These are phyloP conservation scores for Cladophialophora yegresii DNA, from an alignment of 2,329 filamentous ascomycete genomes.

Conservation along the genomic window DNA sequence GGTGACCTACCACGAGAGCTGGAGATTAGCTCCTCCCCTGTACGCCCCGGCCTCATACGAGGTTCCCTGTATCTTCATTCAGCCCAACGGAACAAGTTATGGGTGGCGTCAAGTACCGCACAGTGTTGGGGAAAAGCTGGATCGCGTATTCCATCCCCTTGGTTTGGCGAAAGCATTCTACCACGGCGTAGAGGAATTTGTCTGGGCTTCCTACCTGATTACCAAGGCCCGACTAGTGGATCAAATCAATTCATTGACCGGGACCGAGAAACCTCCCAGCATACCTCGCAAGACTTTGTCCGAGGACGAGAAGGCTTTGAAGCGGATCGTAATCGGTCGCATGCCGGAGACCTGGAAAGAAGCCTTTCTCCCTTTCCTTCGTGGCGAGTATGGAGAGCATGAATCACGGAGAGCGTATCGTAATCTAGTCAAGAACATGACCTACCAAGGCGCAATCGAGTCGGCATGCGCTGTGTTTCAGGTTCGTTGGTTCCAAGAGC, in stretches of 20 bases:
- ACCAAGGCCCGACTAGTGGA: constrained; percentile 24
- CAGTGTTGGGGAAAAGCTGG: constrained; percentile 29
- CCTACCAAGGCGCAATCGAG: constrained; percentile 30
- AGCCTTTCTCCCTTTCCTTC: constrained; percentile 24
- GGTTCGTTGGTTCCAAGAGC: constrained; percentile 21
- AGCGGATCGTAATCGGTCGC: constrained; percentile 9
- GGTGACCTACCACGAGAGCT: constrained; percentile 7
- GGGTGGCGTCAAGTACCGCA: constrained; percentile 32
- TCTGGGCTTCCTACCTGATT: constrained; percentile 22
- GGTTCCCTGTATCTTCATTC: constrained; percentile 31
- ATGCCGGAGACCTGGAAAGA: constrained; percentile 19
- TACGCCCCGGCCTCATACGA: constrained; percentile 30
- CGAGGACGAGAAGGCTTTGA: constrained; percentile 20
- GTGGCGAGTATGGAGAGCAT: constrained; percentile 29
- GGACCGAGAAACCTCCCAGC: not conserved
- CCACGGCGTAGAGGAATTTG: constrained; percentile 29
- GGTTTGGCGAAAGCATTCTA: constrained; percentile 30
- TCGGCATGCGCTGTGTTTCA: constrained; percentile 26
- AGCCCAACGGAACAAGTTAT: constrained; percentile 13
- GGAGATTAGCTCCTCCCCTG: constrained; percentile 29
- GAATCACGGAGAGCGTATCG: constrained; percentile 21
- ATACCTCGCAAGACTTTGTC: constrained; percentile 1
- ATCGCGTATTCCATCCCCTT: constrained; percentile 32
- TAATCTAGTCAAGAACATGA: constrained; percentile 29
- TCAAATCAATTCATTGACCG: constrained; percentile 10